Evolutionary conservation across 1,284 basidiomycete genomes (phyloP).

Genomic region (Sanghuangporus weigelae): DNA sequence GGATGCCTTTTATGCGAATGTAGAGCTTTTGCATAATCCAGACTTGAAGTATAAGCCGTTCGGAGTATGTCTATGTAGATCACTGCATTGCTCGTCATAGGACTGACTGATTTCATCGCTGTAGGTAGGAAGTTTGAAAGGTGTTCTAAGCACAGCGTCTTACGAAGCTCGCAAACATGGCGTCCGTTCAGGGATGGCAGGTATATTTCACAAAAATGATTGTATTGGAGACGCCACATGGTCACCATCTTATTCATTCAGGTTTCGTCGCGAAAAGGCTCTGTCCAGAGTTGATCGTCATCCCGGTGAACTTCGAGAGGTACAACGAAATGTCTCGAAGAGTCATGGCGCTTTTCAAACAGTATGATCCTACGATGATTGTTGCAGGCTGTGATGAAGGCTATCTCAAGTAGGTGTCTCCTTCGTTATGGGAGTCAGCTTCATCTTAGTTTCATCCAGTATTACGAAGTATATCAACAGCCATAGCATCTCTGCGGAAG

Average conservation of each 20-base stretch:
- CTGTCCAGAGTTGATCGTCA: conserved; percentile 49
- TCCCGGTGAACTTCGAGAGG: conserved; percentile 34
- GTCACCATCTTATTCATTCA: background rate
- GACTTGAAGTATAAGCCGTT: conserved; percentile 80
- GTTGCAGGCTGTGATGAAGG: conserved; percentile 47
- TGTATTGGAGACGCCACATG: background rate
- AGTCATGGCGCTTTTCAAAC: conserved; percentile 26
- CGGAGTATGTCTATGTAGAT: conserved; percentile 46
- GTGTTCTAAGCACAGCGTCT: conserved; percentile 45
- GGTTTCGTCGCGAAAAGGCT: conserved; percentile 55
- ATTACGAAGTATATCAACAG: conserved; percentile 74
- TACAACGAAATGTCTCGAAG: conserved; percentile 35
- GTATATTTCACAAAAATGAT: conserved; percentile 14
- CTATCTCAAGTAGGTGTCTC: conserved; percentile 37
- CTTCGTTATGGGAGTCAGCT: background rate
- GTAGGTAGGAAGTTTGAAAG: conserved; percentile 21
- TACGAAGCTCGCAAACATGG: conserved; percentile 49
- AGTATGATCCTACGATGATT: conserved; percentile 44
- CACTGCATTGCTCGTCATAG: background rate
- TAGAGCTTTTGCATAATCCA: conserved; percentile 79
- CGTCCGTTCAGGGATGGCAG: conserved; percentile 41
- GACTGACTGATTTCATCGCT: background rate
- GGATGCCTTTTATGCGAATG: conserved; percentile 75
- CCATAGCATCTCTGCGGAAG: conserved; percentile 59
- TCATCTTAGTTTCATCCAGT: conserved; percentile 35